Conservation (phyloP, 306 rosid genomes). For the Cucurbita pepo region DNA sequence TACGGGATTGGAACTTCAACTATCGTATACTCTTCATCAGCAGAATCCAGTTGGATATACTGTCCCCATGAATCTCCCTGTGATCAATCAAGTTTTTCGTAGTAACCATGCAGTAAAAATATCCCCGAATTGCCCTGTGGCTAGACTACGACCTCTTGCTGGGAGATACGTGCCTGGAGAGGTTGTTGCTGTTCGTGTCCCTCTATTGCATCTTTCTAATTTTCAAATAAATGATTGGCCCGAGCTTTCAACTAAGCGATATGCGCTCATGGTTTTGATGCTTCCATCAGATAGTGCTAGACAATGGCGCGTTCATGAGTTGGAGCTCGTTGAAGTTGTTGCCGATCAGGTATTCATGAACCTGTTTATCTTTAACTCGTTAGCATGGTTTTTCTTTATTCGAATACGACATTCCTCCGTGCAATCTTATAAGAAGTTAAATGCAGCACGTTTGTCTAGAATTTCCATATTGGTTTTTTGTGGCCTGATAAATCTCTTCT, state of each 20-base stretch:
- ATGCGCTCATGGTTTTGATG: slow-evolving; percentile 96
- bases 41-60: slow-evolving; percentile 84
- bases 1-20: slow-evolving; percentile 89
- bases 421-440: not conserved
- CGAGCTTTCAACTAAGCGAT: slow-evolving; percentile 71
- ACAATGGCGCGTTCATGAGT: slow-evolving; percentile 84
- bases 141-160: slow-evolving; percentile 55
- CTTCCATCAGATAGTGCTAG: slow-evolving; percentile 90
- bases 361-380: not conserved
- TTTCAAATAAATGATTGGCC: slow-evolving; percentile 98
- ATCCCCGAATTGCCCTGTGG: slow-evolving; percentile 74
- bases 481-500: not conserved
- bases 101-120: slow-evolving; percentile 56
- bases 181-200: slow-evolving; percentile 94
- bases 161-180: slow-evolving; percentile 65
- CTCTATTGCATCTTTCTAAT: slow-evolving; percentile 82
- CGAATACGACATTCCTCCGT: not conserved
- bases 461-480: not conserved
- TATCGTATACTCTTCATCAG: slow-evolving; percentile 80
- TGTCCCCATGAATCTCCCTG: slow-evolving; percentile 88
- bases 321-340: slow-evolving; percentile 96
- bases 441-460: not conserved
- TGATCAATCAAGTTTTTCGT: slow-evolving; percentile 65
- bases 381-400: not conserved
- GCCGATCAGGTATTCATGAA: slow-evolving; percentile 69